Conservation (phyloP, 1,284 basidiomycete species). For the Naganishia sp. region DNA sequence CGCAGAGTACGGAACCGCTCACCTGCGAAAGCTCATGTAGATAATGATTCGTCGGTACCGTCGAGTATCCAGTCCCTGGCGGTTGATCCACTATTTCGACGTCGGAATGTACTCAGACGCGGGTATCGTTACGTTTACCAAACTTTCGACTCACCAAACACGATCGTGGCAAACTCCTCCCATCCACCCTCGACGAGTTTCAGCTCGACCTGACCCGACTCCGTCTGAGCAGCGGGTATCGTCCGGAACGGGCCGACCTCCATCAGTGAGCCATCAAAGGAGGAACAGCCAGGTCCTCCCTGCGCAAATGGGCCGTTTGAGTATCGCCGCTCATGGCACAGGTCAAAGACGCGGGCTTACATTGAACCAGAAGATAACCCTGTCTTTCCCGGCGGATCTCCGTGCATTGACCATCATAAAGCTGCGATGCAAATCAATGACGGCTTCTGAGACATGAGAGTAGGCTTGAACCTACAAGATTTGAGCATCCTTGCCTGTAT, state of each 20-base stretch:
- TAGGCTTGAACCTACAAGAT: constrained; percentile 47
- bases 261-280: constrained; percentile 97
- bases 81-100: constrained; percentile 81
- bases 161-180: constrained; percentile 98
- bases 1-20: constrained; percentile 4
- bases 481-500: constrained; percentile 47
- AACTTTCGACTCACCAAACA: constrained; percentile 69
- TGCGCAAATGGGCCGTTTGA: constrained; percentile 44
- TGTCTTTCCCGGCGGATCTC: constrained; percentile 78
- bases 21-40: constrained; percentile 77
- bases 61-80: constrained; percentile 91
- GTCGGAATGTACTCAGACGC: constrained; percentile 12
- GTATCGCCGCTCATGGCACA: neutral
- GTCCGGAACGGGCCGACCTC: constrained; percentile 90
- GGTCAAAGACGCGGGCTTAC: constrained; percentile 52
- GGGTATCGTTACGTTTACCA: neutral
- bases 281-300: constrained; percentile 95
- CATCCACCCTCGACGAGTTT: constrained; percentile 83
- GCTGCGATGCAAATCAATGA: constrained; percentile 47
- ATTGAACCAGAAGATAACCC: constrained; percentile 96
- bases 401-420: constrained; percentile 90
- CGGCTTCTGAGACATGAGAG: neutral
- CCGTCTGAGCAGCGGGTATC: constrained; percentile 51
- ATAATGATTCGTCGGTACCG: constrained; percentile 80
- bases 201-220: constrained; percentile 68